These are phyloP conservation scores for Heliamphora ciliata DNA, from an alignment of 179 eudicot species.

Conservation along the genomic window DNA sequence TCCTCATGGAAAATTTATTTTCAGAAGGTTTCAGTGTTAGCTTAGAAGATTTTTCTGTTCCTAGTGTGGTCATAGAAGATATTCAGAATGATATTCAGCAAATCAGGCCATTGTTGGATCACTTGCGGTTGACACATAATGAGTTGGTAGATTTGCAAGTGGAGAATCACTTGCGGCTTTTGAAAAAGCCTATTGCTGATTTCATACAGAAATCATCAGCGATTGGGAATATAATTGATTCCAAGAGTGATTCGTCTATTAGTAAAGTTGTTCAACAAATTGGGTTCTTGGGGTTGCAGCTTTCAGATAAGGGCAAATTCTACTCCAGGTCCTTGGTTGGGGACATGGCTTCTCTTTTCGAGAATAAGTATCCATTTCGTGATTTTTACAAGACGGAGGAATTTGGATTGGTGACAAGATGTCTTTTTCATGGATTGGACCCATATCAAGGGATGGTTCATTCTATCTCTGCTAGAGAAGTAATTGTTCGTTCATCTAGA, in stretches of 20 bases:
- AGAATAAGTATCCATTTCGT: constrained; percentile 46
- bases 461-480: constrained; percentile 82
- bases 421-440: constrained; percentile 72
- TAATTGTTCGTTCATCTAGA: constrained; percentile 76
- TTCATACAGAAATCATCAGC: constrained; percentile 59
- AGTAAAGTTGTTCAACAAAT: constrained; percentile 77
- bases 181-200: constrained; percentile 43
- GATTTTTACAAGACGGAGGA: constrained; percentile 48
- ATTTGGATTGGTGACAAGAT: constrained; percentile 69
- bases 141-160: constrained; percentile 58
- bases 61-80: constrained; percentile 29
- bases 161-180: constrained; percentile 42
- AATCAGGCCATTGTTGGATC: constrained; percentile 39
- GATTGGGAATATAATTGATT: constrained; percentile 64
- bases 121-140: constrained; percentile 44
- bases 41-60: constrained; percentile 51
- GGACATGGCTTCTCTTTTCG: constrained; percentile 64
- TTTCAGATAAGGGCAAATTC: constrained; percentile 64
- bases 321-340: constrained; percentile 55
- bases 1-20: constrained; percentile 73
- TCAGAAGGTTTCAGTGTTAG: constrained; percentile 74
- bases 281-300: constrained; percentile 73
- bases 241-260: constrained; percentile 72
- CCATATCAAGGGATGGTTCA: constrained; percentile 88
- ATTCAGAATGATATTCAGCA: constrained; percentile 42